Evolutionary conservation across 768 basidiomycete genomes (phyloP), one percentile per base, ranked within the genome.

Genomic region (Paxillus ammoniavirescens): DNA sequence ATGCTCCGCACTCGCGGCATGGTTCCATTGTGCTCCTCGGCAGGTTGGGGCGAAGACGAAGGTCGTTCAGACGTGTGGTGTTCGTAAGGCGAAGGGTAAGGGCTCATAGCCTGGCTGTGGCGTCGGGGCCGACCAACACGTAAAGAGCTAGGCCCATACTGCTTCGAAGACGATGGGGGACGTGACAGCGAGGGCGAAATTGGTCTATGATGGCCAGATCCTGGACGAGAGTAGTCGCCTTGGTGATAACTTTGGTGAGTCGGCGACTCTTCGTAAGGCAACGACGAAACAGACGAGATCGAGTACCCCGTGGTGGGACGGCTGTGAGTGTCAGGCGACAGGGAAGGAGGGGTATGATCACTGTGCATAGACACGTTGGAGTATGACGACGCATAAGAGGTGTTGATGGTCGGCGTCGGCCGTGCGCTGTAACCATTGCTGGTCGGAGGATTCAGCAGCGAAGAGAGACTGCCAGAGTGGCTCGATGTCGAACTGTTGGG

Each of bases 231-330:
- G 65, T 87, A 86, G 63, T 90, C 82, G 12, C 60, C 53, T 12
- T 71, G 72, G 52, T 81, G 79, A 52, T 81, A 72, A 30, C 60
- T 55, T 2, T 53, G 53, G 30, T 72, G 68, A 8, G 66, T 72
- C 7, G 69, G 68, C 28, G 70, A 76, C 41, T 88, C 85, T 49
- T 86, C 85, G 68, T 90, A 89, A 0, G 84, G 79, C 59, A 89
- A 65, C 17, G 87, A 90, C 1, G 86, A 87, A 59, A 91, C 88
- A 12, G 88, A 90, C 2, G 88, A 86, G 52, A 91, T 89, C 37
- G 91, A 91, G 69, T 93, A 93, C 15, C 91, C 89, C 0, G 91
- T 91, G 2, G 86, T 87, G 1, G 91, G 91, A 47, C 91, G 84
- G 70, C 88, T 89, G 49, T 68, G 66, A 0, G 66, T 69, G 67